Evolutionary conservation across 1,139 yeast genomes (phyloP).

Genomic region (Hemisphaericaspora xylofermentans): DNA sequence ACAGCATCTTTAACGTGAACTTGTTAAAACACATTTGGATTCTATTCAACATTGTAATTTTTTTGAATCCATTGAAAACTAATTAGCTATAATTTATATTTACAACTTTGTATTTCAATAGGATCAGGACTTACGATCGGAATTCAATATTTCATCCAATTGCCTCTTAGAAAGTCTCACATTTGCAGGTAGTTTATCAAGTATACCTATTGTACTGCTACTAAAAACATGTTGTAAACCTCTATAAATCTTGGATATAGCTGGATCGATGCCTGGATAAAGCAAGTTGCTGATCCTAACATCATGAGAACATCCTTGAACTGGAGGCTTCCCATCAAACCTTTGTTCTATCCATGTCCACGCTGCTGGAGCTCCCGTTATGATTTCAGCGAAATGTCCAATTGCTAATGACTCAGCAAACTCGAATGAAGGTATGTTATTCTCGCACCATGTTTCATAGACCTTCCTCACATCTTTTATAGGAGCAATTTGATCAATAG

Average conservation of each 20-base stretch:
- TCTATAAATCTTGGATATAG: not conserved
- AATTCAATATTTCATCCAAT: not conserved
- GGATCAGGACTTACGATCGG: not conserved
- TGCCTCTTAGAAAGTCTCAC: not conserved
- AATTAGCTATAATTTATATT: too few species aligned
- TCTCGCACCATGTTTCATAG: slow-evolving; percentile 32
- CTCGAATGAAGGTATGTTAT: slow-evolving; percentile 31
- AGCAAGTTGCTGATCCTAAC: slow-evolving; percentile 23
- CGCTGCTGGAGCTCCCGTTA: slow-evolving; percentile 32
- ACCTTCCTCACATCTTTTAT: slow-evolving; percentile 23
- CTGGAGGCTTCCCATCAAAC: slow-evolving; percentile 22
- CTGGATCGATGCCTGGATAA: slow-evolving; percentile 17
- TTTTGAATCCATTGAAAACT: too few species aligned
- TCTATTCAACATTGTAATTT: too few species aligned
- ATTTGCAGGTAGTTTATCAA: not conserved
- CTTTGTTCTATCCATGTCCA: slow-evolving; percentile 25
- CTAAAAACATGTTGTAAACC: slow-evolving; percentile 4
- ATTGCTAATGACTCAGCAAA: slow-evolving; percentile 24
- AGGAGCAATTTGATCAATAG: slow-evolving; percentile 30
- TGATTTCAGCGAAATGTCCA: slow-evolving; percentile 27
- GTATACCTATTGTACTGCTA: not conserved
- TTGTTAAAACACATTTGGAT: too few species aligned
- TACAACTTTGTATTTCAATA: too few species aligned
- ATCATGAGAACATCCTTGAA: slow-evolving; percentile 27
- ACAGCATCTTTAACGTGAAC: too few species aligned